These are phyloP conservation scores for Tetraselmis striata DNA, from an alignment of 139 green algal genomes.

Conservation along the genomic window DNA sequence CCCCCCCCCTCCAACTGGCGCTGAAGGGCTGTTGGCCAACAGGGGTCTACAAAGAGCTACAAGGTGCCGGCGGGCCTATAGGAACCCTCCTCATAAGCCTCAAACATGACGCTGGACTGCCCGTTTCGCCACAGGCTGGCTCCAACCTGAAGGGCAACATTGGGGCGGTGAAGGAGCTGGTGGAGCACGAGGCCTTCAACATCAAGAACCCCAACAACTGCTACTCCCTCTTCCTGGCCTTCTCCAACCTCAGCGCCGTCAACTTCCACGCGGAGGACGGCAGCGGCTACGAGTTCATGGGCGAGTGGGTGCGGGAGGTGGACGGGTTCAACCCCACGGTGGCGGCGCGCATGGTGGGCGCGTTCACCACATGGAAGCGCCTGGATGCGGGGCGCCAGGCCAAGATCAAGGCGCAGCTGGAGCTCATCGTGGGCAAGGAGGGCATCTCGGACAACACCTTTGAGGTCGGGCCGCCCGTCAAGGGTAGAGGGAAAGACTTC, in stretches of 20 bases:
- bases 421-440: constrained; percentile 9
- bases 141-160: constrained; percentile 75
- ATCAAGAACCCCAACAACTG: constrained; percentile 91
- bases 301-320: constrained; percentile 72
- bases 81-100: too few relatives aligned
- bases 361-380: constrained; percentile 80
- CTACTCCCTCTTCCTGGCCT: neutral
- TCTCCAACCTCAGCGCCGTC: constrained; percentile 45
- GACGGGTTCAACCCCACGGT: constrained; percentile 35
- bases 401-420: constrained; percentile 71
- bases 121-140: too few relatives aligned
- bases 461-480: neutral
- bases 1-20: too few relatives aligned
- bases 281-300: constrained; percentile 89
- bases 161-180: constrained; percentile 52
- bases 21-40: too few relatives aligned
- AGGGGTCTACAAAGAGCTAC: too few relatives aligned
- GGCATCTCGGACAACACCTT: neutral
- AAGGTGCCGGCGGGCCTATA: too few relatives aligned
- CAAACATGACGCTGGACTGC: too few relatives aligned
- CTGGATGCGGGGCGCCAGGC: constrained; percentile 76
- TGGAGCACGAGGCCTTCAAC: constrained; percentile 78
- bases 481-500: too few relatives aligned
- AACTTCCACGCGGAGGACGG: constrained; percentile 96
- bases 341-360: constrained; percentile 68